A percentile compares a stretch with the other conserved stretches of the same genome.
phyloP scores from a whole-genome alignment of 768 basidiomycete genomes.

The Macrolepiota fuliginosa region DNA sequence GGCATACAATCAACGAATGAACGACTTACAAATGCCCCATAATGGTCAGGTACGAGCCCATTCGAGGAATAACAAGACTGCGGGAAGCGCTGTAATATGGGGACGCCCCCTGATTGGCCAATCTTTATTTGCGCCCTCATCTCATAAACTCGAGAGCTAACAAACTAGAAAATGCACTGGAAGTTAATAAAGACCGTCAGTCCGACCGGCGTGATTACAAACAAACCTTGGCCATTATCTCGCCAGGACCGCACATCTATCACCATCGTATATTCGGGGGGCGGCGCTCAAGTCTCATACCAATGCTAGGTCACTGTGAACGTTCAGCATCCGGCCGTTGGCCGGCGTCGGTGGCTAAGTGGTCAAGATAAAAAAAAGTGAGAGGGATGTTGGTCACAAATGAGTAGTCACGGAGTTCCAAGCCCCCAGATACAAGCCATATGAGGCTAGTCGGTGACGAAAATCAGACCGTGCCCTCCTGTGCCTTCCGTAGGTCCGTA shows the following conservation, averaged over 20 bases:
- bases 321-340: too few relatives aligned
- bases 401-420: too few relatives aligned
- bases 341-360: too few relatives aligned
- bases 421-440: too few relatives aligned
- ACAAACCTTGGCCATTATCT: constrained; percentile 71
- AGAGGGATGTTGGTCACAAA: too few relatives aligned
- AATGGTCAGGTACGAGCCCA: constrained; percentile 60
- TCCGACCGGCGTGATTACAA: constrained; percentile 16
- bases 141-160: constrained; percentile 71
- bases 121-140: constrained; percentile 62
- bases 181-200: not conserved
- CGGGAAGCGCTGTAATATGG: constrained; percentile 71
- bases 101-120: constrained; percentile 53
- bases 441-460: too few relatives aligned
- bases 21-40: constrained; percentile 74
- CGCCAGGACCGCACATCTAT: constrained; percentile 76
- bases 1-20: not conserved
- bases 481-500: too few relatives aligned
- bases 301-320: too few relatives aligned
- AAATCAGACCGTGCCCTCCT: too few relatives aligned
- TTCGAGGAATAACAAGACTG: constrained; percentile 52
- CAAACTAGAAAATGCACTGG: constrained; percentile 51
- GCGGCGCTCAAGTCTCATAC: constrained; percentile 67
- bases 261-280: constrained; percentile 69
- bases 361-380: too few relatives aligned